These are phyloP conservation scores for Ceriops zippeliana DNA, from an alignment of 345 rosid genomes.

Conservation along the genomic window DNA sequence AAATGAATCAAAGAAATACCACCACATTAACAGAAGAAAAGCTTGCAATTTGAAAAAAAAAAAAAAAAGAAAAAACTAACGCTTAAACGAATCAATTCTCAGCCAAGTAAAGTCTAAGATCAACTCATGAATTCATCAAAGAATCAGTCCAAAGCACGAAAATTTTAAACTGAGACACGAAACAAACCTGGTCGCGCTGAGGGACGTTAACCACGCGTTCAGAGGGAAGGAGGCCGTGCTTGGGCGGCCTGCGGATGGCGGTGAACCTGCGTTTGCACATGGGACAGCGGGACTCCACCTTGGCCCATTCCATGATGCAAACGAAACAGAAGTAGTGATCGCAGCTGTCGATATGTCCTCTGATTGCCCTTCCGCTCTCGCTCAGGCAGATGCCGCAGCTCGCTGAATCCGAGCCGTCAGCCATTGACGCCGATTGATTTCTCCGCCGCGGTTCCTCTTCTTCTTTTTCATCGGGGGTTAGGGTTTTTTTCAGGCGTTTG, in stretches of 20 bases:
- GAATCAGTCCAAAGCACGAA: neutral
- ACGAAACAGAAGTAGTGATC: constrained; percentile 61
- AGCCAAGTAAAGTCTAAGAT: neutral
- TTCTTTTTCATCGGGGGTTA: neutral
- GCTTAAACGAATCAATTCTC: neutral
- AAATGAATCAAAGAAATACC: too few species aligned
- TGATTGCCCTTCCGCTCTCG: constrained; percentile 36
- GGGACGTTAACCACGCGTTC: constrained; percentile 40
- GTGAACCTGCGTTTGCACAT: constrained; percentile 55
- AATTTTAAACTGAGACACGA: neutral
- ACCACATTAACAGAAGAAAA: too few species aligned
- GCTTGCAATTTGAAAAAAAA: too few species aligned
- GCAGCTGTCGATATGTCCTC: constrained; percentile 59
- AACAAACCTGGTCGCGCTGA: constrained; percentile 48
- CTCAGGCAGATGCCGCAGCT: constrained; percentile 53
- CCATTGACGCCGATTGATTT: neutral
- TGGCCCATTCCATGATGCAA: constrained; percentile 66
- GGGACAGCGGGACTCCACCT: constrained; percentile 58
- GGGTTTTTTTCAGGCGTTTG: constrained; percentile 28
- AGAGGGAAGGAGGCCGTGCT: constrained; percentile 32
- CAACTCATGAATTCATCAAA: neutral
- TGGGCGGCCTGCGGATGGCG: constrained; percentile 37
- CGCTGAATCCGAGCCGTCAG: constrained; percentile 2
- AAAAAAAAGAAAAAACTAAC: neutral
- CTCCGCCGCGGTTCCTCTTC: neutral